Evolutionary conservation across 331 rosid genomes (phyloP).

Genomic region (Phaseolus coccineus): DNA sequence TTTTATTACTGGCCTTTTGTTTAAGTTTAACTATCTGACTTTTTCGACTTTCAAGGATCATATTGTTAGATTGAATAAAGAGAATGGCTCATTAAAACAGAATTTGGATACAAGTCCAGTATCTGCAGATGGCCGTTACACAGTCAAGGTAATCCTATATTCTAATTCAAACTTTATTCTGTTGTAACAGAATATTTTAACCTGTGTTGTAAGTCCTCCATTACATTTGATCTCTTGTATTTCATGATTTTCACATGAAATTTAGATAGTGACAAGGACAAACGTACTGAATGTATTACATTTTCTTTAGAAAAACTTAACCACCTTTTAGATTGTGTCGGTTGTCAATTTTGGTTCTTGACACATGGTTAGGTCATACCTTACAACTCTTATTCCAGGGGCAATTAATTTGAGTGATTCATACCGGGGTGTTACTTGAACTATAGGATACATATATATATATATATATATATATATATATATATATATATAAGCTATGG

Average conservation of each 20-base stretch:
- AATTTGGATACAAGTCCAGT: conserved; percentile 70
- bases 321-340: conserved; percentile 11
- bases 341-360: conserved; percentile 23
- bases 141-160: conserved; percentile 61
- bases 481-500: background rate
- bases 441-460: background rate
- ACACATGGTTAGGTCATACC: background rate
- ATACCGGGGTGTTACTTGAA: background rate
- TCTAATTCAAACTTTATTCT: conserved; percentile 23
- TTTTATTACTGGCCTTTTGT: conserved; percentile 26
- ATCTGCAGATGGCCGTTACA: conserved; percentile 58
- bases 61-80: conserved; percentile 71
- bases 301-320: conserved; percentile 28
- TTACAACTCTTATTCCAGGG: background rate
- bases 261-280: conserved; percentile 15
- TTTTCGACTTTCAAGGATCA: conserved; percentile 68
- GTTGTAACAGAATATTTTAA: conserved; percentile 20
- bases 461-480: too few relatives aligned
- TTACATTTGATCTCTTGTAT: conserved; percentile 8
- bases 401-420: background rate
- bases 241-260: conserved; percentile 17
- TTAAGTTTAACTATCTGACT: conserved; percentile 27
- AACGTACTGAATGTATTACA: background rate
- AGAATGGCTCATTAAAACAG: conserved; percentile 83
- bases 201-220: background rate